Evolutionary conservation across 768 basidiomycete species (phyloP).

Genomic region (Mycena filopes): DNA sequence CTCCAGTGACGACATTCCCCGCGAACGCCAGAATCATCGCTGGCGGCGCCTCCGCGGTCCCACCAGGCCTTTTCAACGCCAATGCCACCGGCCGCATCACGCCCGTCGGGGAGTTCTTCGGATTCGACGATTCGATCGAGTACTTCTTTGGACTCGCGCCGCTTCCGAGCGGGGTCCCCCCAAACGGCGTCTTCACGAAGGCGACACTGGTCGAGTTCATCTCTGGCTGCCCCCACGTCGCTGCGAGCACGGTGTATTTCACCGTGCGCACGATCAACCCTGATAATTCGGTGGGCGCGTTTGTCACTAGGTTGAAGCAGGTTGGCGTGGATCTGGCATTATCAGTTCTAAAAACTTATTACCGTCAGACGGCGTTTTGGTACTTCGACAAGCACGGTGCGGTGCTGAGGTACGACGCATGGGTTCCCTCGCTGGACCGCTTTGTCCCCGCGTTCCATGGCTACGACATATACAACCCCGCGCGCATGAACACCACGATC

Average conservation of each 20-base stretch:
- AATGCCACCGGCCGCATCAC: conserved; percentile 23
- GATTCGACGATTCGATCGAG: conserved; percentile 23
- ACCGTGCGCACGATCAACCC: conserved; percentile 11
- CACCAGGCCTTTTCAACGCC: conserved; percentile 16
- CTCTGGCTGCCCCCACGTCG: conserved; percentile 17
- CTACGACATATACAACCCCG: not conserved
- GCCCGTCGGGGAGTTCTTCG: conserved; percentile 16
- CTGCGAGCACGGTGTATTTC: conserved; percentile 20
- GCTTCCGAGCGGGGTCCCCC: conserved; percentile 3
- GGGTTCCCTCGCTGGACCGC: conserved; percentile 9
- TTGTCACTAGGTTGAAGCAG: conserved; percentile 15
- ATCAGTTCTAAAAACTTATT: conserved; percentile 3
- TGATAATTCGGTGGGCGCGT: conserved; percentile 8
- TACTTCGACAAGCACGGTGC: conserved; percentile 14
- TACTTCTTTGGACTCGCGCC: conserved; percentile 28
- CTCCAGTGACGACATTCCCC: conserved; percentile 16
- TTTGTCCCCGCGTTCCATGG: not conserved
- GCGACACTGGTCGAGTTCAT: conserved; percentile 19
- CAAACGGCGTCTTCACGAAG: conserved; percentile 16
- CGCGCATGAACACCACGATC: not conserved
- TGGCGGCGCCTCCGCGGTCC: conserved; percentile 15
- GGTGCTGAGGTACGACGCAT: conserved; percentile 16
- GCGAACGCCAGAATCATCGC: conserved; percentile 17
- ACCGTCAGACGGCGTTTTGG: conserved; percentile 11
- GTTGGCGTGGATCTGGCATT: not conserved